Conservation (phyloP, 768 basidiomycete genomes). For the Cubamyces sp. region DNA sequence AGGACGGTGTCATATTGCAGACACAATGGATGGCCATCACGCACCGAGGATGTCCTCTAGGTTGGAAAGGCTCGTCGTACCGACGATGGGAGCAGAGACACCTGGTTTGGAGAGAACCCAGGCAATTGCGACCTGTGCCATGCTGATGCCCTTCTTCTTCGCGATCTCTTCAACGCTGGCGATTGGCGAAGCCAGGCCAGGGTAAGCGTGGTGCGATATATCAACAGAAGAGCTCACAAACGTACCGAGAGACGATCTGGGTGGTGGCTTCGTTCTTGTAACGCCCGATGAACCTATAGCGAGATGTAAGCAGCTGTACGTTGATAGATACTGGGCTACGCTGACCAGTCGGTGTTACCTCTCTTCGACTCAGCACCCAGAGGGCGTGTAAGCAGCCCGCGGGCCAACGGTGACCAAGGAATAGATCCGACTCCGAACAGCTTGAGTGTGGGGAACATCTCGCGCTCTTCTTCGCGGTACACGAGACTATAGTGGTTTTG, state of each 20-base stretch:
- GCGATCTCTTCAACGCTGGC: conserved; percentile 45
- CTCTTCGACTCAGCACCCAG: conserved; percentile 30
- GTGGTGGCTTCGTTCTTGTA: conserved; percentile 32
- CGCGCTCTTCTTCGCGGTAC: conserved; percentile 65
- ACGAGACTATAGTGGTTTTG: conserved; percentile 60
- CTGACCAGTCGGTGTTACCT: conserved; percentile 30
- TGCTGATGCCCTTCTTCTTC: conserved; percentile 41
- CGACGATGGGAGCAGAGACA: conserved; percentile 32
- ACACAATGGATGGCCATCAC: background rate
- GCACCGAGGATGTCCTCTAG: conserved; percentile 42
- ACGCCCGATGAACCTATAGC: background rate
- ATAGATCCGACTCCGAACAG: conserved; percentile 38
- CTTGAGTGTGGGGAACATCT: conserved; percentile 55
- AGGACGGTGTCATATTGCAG: background rate
- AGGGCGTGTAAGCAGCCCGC: conserved; percentile 38
- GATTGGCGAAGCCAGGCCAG: too few relatives aligned
- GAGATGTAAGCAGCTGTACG: too few relatives aligned
- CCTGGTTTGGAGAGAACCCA: conserved; percentile 38
- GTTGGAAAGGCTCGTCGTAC: conserved; percentile 41
- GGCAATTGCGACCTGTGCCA: conserved; percentile 41
- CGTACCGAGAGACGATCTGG: conserved; percentile 38
- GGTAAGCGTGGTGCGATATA: background rate
- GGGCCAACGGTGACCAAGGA: conserved; percentile 44
- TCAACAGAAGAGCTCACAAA: background rate
- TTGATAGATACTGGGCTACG: background rate